Evolutionary conservation across 495 filamentous ascomycete species (phyloP).

Genomic region (Acidomyces sp.): DNA sequence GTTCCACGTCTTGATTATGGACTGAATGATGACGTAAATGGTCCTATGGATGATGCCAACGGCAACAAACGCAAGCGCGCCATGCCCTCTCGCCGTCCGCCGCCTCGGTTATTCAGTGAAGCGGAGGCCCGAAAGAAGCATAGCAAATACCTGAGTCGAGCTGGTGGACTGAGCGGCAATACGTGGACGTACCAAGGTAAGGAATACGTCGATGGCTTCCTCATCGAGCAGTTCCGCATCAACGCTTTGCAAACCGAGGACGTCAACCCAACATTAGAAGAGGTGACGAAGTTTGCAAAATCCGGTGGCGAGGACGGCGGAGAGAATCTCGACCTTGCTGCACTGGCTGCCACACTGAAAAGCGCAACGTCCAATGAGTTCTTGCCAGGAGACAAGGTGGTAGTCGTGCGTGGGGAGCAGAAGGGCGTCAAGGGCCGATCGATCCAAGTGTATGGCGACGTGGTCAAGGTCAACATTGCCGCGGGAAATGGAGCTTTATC

Average conservation of each 20-base stretch:
- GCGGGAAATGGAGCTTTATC: conserved; percentile 59
- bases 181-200: conserved; percentile 74
- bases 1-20: conserved; percentile 92
- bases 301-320: conserved; percentile 71
- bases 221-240: conserved; percentile 87
- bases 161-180: conserved; percentile 47
- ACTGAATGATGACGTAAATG: conserved; percentile 58
- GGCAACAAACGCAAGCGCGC: conserved; percentile 66
- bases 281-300: conserved; percentile 85
- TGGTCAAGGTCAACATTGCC: conserved; percentile 72
- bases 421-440: conserved; percentile 77
- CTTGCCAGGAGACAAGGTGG: conserved; percentile 81
- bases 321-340: conserved; percentile 82
- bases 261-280: conserved; percentile 86
- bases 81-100: conserved; percentile 47
- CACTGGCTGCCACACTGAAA: conserved; percentile 75
- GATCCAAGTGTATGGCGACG: conserved; percentile 75
- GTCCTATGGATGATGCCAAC: conserved; percentile 33
- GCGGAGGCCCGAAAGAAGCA: conserved; percentile 83
- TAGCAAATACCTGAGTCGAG: conserved; percentile 49
- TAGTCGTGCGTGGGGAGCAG: conserved; percentile 93
- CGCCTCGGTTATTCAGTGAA: conserved; percentile 86
- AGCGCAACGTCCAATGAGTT: conserved; percentile 66
- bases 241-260: conserved; percentile 68
- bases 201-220: conserved; percentile 82